Base-by-base conservation (phyloP, 148 eudicot species). In the Camellia sinensis region DNA sequence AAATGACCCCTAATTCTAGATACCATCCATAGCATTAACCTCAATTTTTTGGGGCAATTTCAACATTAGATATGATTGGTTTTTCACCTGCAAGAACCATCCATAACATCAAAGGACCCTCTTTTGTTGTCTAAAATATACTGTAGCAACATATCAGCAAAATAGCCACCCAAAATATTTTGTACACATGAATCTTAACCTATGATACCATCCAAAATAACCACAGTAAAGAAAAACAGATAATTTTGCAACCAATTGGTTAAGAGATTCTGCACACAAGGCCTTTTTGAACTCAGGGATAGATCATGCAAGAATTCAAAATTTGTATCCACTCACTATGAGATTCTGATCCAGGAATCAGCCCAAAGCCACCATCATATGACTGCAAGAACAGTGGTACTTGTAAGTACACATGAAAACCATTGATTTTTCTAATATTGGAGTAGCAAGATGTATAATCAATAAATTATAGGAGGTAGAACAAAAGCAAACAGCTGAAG, bases 311-410 rank as follows among this genome's bases (percentile, higher is more conserved):
- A 77, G 44, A 62, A 52, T 66, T 64, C 21, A 8, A 8, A 15
- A 57, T 15, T 15, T 8, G 56, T 41, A 71, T 81, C 59, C 81
- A 85, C 97, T 87, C 88, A 95, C 99, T 97, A 89, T 95, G 97
- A 79, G 99, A 93, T 86, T 95, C 99, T 78, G 92, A 85, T 74
- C 97, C 92, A 84, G 99, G 97, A 82, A 87, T 86, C 82, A 93
- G 79, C 67, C 99, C 99, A 84, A 95, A 95, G 80, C 99, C 99
- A 78, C 99, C 99, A 76, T 95, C 99, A 89, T 89, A 95, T 48
- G 99, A 95, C 99, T 95, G 93, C 89, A 87, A 81, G 43, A 77
- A 76, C 19, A 54, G 68, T 7, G 70, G 22, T 67, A 76, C 40
- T 78, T 29, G 15, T 48, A 57, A 81, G 80, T 60, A 72, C 54